Base-by-base conservation (phyloP, 228 moss, liverwort and hornwort genomes). In the Sphagnum fallax region DNA sequence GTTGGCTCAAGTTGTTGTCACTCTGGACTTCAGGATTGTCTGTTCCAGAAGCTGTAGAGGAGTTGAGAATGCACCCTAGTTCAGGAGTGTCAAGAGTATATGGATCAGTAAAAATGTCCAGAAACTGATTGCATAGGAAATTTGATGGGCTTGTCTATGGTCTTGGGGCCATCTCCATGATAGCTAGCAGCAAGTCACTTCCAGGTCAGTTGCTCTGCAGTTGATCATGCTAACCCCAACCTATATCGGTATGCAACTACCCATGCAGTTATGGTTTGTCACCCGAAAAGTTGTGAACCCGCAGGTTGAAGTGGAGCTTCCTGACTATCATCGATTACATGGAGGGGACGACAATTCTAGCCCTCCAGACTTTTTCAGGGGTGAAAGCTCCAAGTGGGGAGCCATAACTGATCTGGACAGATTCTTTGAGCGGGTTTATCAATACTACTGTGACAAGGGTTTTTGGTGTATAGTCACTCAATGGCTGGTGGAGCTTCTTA, bases 381-480 rank as follows among this genome's bases (percentile, higher is more conserved):
- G 95, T 53, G 95, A 96, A 71, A 89, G 81, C 65, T 91, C 86
- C 62, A 92, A 89, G 66, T 91, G 95, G 92, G 95, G 89, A 76
- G 92, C 92, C 65, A 89, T 98, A 70, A 81, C 87, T 51, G 94
- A 98, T 80, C 86, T 98, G 50, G 98, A 98, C 74, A 88, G 84
- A 71, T 98, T 98, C 69, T 98, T 98, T 76, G 91, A 94, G 84
- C 85, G 91, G 47, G 89, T 98, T 5, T 98, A 98, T 74, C 94
- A 82, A 58, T 98, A 98, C 68, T 98, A 98, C 70, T 98, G 98
- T 76, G 91, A 98, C 71, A 94, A 94, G 77, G 98, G 98, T 53
- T 93, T 98, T 70, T 93, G 93, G 93, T 98, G 98, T 78, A 98
- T 98, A 78, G 88, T 90, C 74, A 93, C 92, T 49, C 92, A 90